phyloP scores from a whole-genome alignment of 2,329 filamentous ascomycete species.

The Fusarium duplospermum region DNA sequence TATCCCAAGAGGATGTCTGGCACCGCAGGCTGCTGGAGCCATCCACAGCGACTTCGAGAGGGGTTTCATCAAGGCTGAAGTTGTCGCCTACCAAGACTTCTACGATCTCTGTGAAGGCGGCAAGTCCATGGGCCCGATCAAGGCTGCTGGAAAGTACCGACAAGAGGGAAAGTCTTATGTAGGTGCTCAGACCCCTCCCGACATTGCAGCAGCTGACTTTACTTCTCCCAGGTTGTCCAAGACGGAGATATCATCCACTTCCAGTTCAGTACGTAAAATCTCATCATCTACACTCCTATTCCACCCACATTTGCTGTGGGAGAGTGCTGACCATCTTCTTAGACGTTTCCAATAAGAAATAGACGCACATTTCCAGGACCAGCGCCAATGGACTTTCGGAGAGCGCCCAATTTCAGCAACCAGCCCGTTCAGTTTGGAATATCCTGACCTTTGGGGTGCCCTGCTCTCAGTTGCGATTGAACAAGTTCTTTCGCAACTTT shows the following conservation, averaged over 20 bases:
- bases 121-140: constrained; percentile 59
- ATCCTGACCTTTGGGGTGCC: not conserved
- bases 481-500: too few species aligned
- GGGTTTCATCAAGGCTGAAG: constrained; percentile 59
- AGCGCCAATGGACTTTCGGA: not conserved
- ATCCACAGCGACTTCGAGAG: constrained; percentile 58
- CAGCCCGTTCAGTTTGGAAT: not conserved
- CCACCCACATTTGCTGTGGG: not conserved
- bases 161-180: constrained; percentile 59
- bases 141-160: constrained; percentile 58
- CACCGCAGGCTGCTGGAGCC: constrained; percentile 55
- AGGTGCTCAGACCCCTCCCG: constrained; percentile 2
- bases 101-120: constrained; percentile 55
- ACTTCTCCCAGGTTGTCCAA: constrained; percentile 50
- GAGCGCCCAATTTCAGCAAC: constrained; percentile 4
- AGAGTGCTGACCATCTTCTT: constrained; percentile 10
- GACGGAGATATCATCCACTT: constrained; percentile 59
- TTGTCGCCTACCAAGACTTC: constrained; percentile 59
- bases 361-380: constrained; percentile 3
- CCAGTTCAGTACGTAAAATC: constrained; percentile 54
- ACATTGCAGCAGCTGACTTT: constrained; percentile 31
- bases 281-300: not conserved
- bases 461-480: too few species aligned
- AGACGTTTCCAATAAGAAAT: constrained; percentile 42
- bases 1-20: constrained; percentile 51